phyloP scores from a whole-genome alignment of 768 basidiomycete species.

The Lyophyllum decastes region DNA sequence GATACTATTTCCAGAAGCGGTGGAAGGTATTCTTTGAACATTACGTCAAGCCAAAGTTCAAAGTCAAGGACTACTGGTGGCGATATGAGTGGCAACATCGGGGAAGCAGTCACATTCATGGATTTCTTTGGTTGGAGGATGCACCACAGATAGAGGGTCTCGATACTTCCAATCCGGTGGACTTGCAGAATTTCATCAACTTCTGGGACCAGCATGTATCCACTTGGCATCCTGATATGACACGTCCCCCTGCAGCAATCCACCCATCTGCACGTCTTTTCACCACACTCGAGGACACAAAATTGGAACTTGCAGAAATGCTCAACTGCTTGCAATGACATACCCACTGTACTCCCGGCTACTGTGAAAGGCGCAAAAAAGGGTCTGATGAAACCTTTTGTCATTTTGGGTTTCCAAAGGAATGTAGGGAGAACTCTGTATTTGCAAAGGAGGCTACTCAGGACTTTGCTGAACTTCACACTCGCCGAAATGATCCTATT shows the following conservation, averaged over 20 bases:
- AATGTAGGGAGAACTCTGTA: slow-evolving; percentile 1
- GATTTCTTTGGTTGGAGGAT: background rate
- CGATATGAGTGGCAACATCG: slow-evolving; percentile 6
- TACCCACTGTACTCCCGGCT: background rate
- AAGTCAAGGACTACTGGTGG: slow-evolving; percentile 22
- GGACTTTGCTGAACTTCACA: slow-evolving; percentile 14
- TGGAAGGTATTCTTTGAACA: slow-evolving; percentile 20
- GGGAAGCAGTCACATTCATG: background rate
- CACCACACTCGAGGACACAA: background rate
- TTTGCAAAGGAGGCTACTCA: background rate
- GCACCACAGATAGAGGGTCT: background rate
- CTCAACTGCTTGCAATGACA: background rate
- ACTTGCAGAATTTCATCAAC: slow-evolving; percentile 9
- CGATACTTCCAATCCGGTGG: slow-evolving; percentile 1
- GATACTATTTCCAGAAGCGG: slow-evolving; percentile 21
- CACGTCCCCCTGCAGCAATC: slow-evolving; percentile 6
- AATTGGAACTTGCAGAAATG: slow-evolving; percentile 3
- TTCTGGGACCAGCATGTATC: background rate
- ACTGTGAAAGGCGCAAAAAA: slow-evolving; percentile 1
- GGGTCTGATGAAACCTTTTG: slow-evolving; percentile 4
- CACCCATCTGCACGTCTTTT: slow-evolving; percentile 1
- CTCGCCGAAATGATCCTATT: slow-evolving; percentile 19
- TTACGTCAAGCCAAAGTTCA: slow-evolving; percentile 12
- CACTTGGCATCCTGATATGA: background rate
- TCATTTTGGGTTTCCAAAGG: slow-evolving; percentile 16